These are phyloP conservation scores for Monoraphidium neglectum DNA, from an alignment of 139 green algal species.

Conservation along the genomic window DNA sequence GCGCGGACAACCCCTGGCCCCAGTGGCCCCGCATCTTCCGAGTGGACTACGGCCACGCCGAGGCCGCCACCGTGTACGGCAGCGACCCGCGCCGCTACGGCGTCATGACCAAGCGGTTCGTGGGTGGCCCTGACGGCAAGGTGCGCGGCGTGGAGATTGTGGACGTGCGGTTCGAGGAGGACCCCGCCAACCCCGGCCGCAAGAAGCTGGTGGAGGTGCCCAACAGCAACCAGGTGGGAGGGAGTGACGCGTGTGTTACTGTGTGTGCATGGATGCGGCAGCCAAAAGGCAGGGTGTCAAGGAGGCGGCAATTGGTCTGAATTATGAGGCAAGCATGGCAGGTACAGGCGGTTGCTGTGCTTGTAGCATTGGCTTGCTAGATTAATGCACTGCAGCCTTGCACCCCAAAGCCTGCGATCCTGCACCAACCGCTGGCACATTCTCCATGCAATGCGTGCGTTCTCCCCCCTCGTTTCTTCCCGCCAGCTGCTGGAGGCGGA, in stretches of 20 bases:
- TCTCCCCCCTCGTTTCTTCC: too few relatives aligned
- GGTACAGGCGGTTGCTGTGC: too few relatives aligned
- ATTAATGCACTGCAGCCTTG: background rate
- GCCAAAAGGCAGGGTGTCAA: too few relatives aligned
- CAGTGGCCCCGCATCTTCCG: conserved; percentile 93
- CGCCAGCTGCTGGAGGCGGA: conserved; percentile 84
- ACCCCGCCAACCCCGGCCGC: background rate
- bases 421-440: too few relatives aligned
- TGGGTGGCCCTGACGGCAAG: conserved; percentile 75
- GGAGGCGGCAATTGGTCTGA: too few relatives aligned
- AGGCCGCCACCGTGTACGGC: conserved; percentile 78
- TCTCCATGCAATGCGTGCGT: too few relatives aligned
- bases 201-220: too few relatives aligned
- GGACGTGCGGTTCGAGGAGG: conserved; percentile 39
- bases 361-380: too few relatives aligned
- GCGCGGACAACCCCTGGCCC: conserved; percentile 89
- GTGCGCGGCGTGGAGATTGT: conserved; percentile 81
- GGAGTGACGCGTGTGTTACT: background rate
- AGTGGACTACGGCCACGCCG: conserved; percentile 94
- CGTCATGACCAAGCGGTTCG: conserved; percentile 95
- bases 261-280: too few relatives aligned
- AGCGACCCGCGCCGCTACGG: conserved; percentile 89
- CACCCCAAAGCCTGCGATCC: background rate
- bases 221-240: background rate
- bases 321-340: too few relatives aligned